Conservation (phyloP, 139 green algal species). For the Eudorina sp. region DNA sequence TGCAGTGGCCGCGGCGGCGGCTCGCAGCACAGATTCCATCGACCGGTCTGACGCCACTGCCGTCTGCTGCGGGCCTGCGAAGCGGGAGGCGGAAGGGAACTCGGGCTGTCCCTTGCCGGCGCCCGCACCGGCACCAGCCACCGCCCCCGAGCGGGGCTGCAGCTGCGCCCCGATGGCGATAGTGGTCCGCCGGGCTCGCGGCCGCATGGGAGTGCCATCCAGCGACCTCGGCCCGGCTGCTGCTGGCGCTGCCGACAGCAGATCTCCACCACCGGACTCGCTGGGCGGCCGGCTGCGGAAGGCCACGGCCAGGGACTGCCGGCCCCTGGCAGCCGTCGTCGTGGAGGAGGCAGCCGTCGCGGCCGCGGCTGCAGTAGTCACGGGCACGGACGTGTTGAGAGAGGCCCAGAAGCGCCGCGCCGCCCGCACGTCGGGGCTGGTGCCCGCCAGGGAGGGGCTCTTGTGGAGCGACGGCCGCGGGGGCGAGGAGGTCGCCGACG, state of each 20-base stretch:
- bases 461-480: too few relatives aligned
- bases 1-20: neutral
- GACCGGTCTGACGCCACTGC: neutral
- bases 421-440: neutral
- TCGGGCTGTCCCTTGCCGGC: neutral
- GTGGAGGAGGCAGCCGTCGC: too few relatives aligned
- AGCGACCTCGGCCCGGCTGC: neutral
- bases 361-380: too few relatives aligned
- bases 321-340: neutral
- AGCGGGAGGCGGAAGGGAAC: neutral
- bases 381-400: neutral
- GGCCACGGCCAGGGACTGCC: too few relatives aligned
- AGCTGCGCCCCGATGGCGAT: neutral
- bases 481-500: too few relatives aligned
- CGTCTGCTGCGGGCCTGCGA: neutral
- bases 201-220: too few relatives aligned
- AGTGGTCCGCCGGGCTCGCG: too few relatives aligned
- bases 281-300: neutral
- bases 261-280: too few relatives aligned
- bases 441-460: neutral
- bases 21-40: neutral
- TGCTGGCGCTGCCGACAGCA: neutral
- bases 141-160: neutral
- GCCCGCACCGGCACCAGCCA: neutral
- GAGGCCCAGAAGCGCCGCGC: neutral